Evolutionary conservation across 306 rosid genomes (phyloP), one percentile per base, ranked within the genome.

Genomic region (Castanopsis chinensis): DNA sequence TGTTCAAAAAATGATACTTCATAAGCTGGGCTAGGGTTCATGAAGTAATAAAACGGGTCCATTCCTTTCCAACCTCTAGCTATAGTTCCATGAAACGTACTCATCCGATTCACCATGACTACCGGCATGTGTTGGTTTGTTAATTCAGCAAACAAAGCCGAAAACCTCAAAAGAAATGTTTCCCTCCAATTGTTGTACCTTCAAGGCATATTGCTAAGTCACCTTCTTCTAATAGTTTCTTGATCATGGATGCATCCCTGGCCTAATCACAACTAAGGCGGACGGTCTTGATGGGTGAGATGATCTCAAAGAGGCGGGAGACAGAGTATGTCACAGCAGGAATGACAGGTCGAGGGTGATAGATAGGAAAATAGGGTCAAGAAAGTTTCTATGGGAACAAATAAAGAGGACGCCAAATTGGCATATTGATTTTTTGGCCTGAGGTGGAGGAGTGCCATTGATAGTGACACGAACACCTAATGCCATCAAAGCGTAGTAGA

Each of bases 11-110:
- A 0, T n/a, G 89, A 92, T 0, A 94, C 96, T 72, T 94, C 98
- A 41, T 94, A 94, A 1, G 86, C 77, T 3, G 97, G 97, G 33
- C 88, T 88, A 3, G 98, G 97, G 84, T 94, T 92, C 98, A 94
- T 92, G 88, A 91, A 91, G 85, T 92, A 91, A 87, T 92, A 91
- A 37, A 94, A 94, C 0, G 97, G 97, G 80, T 94, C 98, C 97
- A 94, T 89, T n/a, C n/a, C n/a, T n/a, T n/a, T n/a, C n/a, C n/a
- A n/a, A n/a, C 97, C 97, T 18, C 93, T 69, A 0, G 98, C 97
- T 0, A 97, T 94, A 1, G 97, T 94, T 7, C 98, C 97, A 4
- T 94, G 98, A 33, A 94, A 94, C 98, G 92, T 87, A 78, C 89
- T 92, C 98, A 94, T 92, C 19, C 87, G 68, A 45, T 92, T 94